These are phyloP conservation scores for Protomyces pachydermus DNA, from an alignment of 1,139 yeast genomes.

Conservation along the genomic window DNA sequence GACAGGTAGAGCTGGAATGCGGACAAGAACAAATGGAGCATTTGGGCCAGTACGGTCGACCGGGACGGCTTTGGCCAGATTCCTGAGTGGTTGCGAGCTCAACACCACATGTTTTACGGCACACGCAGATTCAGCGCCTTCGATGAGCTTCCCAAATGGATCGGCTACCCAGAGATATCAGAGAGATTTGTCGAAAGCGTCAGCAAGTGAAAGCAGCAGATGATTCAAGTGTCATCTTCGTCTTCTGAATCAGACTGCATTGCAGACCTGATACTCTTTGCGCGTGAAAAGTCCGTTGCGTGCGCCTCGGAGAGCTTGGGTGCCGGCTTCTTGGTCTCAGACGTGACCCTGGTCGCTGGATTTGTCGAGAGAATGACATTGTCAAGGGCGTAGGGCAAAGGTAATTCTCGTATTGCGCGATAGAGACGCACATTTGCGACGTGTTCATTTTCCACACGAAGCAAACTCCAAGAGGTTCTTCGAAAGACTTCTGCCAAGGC, in stretches of 20 bases:
- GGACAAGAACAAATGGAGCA: slow-evolving; percentile 12
- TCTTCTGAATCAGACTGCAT: slow-evolving; percentile 8
- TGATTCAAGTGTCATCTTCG: neutral
- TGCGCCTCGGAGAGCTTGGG: slow-evolving; percentile 19
- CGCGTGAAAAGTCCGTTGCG: slow-evolving; percentile 23
- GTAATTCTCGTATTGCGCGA: slow-evolving; percentile 80
- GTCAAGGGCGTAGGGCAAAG: slow-evolving; percentile 42
- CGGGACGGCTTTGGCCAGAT: neutral
- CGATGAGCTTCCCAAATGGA: slow-evolving; percentile 11
- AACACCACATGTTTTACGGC: slow-evolving; percentile 15
- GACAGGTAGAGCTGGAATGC: slow-evolving; percentile 1
- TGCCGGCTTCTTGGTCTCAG: slow-evolving; percentile 6
- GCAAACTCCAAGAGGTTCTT: slow-evolving; percentile 80
- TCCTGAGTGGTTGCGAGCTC: slow-evolving; percentile 2
- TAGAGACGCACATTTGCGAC: slow-evolving; percentile 70
- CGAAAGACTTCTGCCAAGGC: slow-evolving; percentile 77
- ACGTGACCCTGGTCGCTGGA: neutral
- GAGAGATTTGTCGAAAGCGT: neutral
- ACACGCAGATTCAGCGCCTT: slow-evolving; percentile 4
- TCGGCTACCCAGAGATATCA: neutral
- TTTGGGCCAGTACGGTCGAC: slow-evolving; percentile 19
- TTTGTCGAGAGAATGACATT: neutral
- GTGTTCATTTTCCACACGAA: slow-evolving; percentile 95
- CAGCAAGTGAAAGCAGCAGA: neutral
- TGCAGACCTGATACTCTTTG: slow-evolving; percentile 11